A percentile compares a stretch with the other conserved stretches of the same genome.
These are phyloP conservation scores for Pichia eremophila DNA, from an alignment of 805 yeast genomes.

Conservation along the genomic window DNA sequence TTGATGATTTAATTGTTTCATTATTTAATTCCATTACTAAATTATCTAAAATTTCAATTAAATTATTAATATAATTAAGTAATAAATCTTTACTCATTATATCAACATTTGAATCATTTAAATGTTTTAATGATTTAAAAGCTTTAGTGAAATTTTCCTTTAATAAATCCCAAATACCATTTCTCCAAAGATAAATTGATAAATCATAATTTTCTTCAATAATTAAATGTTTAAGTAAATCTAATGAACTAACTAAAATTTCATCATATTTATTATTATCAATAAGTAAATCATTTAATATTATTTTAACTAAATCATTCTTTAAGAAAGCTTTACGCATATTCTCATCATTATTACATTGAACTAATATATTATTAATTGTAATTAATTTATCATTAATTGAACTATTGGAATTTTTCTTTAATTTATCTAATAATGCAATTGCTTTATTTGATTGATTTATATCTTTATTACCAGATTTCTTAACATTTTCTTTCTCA, in stretches of 20 bases:
- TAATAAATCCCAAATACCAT: constrained; percentile 61
- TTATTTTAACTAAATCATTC: constrained; percentile 56
- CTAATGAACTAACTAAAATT: constrained; percentile 70
- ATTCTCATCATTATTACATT: constrained; percentile 41
- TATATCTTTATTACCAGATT: constrained; percentile 12
- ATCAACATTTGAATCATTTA: constrained; percentile 22
- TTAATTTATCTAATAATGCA: constrained; percentile 59
- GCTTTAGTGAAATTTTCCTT: constrained; percentile 44
- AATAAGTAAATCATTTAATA: constrained; percentile 41
- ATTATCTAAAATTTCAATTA: constrained; percentile 58
- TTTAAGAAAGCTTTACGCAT: constrained; percentile 58
- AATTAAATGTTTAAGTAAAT: constrained; percentile 69
- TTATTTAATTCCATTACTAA: constrained; percentile 52
- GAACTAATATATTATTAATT: constrained; percentile 56
- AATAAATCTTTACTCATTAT: constrained; percentile 34
- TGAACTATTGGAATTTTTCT: constrained; percentile 34
- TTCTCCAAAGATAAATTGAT: constrained; percentile 66
- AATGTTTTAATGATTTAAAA: constrained; percentile 36
- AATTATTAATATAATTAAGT: constrained; percentile 58
- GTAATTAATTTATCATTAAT: constrained; percentile 76
- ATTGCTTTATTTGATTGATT: constrained; percentile 39
- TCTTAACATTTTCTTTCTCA: not conserved
- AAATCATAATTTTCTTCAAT: constrained; percentile 85
- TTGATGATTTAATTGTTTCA: constrained; percentile 31
- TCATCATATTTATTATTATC: constrained; percentile 63